Conservation (phyloP, 2,329 filamentous ascomycete species). For the Sporothrix protearum region DNA sequence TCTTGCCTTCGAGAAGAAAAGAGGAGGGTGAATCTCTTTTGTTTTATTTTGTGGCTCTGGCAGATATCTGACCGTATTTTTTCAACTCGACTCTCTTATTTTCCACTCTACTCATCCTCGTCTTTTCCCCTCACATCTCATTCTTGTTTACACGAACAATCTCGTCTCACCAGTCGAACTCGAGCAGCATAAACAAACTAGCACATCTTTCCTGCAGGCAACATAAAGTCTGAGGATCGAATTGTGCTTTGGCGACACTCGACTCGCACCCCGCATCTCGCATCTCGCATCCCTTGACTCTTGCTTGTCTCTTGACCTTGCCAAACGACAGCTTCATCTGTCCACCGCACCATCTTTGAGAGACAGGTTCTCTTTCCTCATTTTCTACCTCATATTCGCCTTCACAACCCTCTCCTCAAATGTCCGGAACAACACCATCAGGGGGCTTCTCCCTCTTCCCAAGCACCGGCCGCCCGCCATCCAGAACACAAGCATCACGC, state of each 20-base stretch:
- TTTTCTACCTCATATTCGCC: not conserved
- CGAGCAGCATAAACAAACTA: not conserved
- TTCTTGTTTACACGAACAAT: not conserved
- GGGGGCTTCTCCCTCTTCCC: constrained; percentile 58
- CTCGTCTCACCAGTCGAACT: not conserved
- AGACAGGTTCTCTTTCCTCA: not conserved
- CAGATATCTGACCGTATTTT: not conserved
- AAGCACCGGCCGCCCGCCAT: constrained; percentile 46
- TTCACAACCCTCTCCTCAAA: constrained; percentile 27
- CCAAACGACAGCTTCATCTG: not conserved
- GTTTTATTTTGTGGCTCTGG: not conserved
- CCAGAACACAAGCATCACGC: constrained; percentile 44
- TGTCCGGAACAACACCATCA: constrained; percentile 41
- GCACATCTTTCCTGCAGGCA: constrained; percentile 4
- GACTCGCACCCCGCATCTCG: not conserved
- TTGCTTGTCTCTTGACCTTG: not conserved
- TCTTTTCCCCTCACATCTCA: not conserved
- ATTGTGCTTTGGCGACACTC: constrained; percentile 19
- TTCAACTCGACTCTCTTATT: not conserved
- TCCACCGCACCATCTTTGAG: not conserved
- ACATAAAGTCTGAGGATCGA: not conserved
- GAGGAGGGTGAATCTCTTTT: not conserved
- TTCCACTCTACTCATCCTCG: not conserved
- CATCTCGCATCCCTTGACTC: not conserved
- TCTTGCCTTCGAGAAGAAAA: not conserved